phyloP scores from a whole-genome alignment of 2,329 filamentous ascomycete genomes.

The Ophiosphaerella herpotricha region DNA sequence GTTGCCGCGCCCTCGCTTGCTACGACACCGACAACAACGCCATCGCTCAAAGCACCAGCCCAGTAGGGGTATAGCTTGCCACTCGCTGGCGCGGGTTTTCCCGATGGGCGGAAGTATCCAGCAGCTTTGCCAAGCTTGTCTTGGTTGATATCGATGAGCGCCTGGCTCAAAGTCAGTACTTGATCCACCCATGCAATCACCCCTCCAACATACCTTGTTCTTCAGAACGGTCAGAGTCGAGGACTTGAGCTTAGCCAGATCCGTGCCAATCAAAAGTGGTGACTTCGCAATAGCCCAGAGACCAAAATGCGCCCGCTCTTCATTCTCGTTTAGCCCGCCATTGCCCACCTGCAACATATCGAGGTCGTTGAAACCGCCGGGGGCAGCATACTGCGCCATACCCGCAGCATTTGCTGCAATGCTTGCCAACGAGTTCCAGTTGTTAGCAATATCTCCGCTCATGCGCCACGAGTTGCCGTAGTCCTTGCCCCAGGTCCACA shows the following conservation, averaged over 20 bases:
- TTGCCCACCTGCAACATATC: constrained; percentile 23
- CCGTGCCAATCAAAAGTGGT: constrained; percentile 49
- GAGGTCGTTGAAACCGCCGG: constrained; percentile 20
- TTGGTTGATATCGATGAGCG: constrained; percentile 50
- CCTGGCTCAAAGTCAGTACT: neutral
- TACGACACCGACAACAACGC: constrained; percentile 17
- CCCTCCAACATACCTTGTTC: constrained; percentile 26
- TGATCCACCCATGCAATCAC: neutral
- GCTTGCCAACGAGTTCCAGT: constrained; percentile 13
- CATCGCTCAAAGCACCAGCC: constrained; percentile 18
- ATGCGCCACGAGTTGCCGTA: constrained; percentile 35
- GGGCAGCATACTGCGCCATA: constrained; percentile 14
- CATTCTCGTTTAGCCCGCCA: constrained; percentile 19
- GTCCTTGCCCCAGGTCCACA: constrained; percentile 33
- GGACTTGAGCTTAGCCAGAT: constrained; percentile 41
- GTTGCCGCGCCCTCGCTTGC: constrained; percentile 15
- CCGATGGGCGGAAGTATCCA: constrained; percentile 14
- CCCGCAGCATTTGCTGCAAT: constrained; percentile 13
- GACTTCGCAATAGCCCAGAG: constrained; percentile 47
- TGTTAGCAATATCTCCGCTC: constrained; percentile 17
- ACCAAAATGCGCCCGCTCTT: constrained; percentile 43
- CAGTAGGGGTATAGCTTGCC: constrained; percentile 20
- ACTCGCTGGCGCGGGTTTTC: constrained; percentile 11
- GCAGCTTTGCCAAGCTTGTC: constrained; percentile 27
- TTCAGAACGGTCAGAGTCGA: constrained; percentile 44